phyloP scores from a whole-genome alignment of 2,329 filamentous ascomycete genomes.

The Aspergillus sp. region DNA sequence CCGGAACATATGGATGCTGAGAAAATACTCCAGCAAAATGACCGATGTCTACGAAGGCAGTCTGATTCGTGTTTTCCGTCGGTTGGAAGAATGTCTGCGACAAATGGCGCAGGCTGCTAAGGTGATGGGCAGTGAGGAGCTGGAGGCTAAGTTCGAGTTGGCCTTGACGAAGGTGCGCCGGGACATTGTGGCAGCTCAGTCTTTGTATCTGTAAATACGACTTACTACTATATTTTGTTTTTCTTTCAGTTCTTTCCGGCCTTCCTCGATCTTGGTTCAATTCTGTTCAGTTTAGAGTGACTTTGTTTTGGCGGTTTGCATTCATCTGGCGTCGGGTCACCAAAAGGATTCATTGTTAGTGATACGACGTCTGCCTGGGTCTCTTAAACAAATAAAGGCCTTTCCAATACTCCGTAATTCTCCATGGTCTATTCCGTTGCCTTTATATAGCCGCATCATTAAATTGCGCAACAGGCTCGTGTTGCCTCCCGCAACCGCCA shows the following conservation, averaged over 20 bases:
- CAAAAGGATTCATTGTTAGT: slow-evolving; percentile 3
- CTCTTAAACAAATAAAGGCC: background rate
- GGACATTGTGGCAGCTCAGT: slow-evolving; percentile 92
- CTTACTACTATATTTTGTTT: slow-evolving; percentile 5
- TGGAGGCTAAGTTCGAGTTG: slow-evolving; percentile 85
- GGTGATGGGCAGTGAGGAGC: slow-evolving; percentile 94
- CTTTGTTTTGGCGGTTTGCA: slow-evolving; percentile 10
- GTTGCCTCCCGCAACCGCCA: slow-evolving; percentile 31
- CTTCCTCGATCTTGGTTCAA: background rate
- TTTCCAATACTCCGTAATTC: no score
- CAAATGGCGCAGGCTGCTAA: slow-evolving; percentile 95
- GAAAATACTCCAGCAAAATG: slow-evolving; percentile 67
- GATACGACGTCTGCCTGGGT: background rate
- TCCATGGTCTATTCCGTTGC: background rate
- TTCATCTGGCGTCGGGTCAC: slow-evolving; percentile 14
- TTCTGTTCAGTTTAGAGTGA: background rate
- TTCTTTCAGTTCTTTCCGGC: background rate
- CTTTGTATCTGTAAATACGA: slow-evolving; percentile 65
- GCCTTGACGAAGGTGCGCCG: slow-evolving; percentile 77
- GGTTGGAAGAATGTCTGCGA: slow-evolving; percentile 83
- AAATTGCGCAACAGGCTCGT: slow-evolving; percentile 9
- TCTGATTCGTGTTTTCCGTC: slow-evolving; percentile 89
- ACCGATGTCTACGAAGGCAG: slow-evolving; percentile 97
- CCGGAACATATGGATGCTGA: background rate
- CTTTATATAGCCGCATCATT: background rate